Evolutionary conservation across 2,329 filamentous ascomycete genomes (phyloP).

Genomic region (Botrytis paeoniae): DNA sequence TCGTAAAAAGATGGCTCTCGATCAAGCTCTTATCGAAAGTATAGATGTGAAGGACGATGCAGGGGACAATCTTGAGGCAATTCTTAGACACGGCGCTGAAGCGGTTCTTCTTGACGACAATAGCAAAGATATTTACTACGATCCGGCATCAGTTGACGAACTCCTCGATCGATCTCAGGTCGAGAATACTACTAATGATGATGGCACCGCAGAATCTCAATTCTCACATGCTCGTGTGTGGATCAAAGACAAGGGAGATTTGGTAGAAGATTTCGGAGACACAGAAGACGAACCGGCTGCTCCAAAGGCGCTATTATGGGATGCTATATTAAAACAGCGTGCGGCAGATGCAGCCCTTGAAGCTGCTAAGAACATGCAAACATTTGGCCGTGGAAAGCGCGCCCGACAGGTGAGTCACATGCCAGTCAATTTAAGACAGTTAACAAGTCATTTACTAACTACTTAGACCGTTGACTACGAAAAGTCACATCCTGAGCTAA

Average conservation of each 20-base stretch:
- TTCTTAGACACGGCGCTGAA: conserved; percentile 82
- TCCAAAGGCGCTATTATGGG: conserved; percentile 75
- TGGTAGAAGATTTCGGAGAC: conserved; percentile 62
- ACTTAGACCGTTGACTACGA: conserved; percentile 27
- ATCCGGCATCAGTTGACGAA: conserved; percentile 77
- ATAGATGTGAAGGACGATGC: conserved; percentile 83
- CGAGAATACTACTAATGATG: conserved; percentile 66
- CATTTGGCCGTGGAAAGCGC: conserved; percentile 82
- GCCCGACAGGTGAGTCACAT: conserved; percentile 32
- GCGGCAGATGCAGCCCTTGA: conserved; percentile 75
- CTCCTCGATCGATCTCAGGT: conserved; percentile 83
- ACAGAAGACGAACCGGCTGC: conserved; percentile 50
- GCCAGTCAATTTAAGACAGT: conserved; percentile 1
- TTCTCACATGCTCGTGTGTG: conserved; percentile 91
- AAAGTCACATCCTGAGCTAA: conserved; percentile 21
- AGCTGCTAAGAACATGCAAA: conserved; percentile 64
- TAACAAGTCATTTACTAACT: not conserved
- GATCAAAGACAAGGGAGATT: conserved; percentile 72
- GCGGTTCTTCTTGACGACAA: conserved; percentile 79
- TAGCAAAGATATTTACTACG: conserved; percentile 74
- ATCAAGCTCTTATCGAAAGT: conserved; percentile 89
- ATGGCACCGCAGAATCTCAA: conserved; percentile 67
- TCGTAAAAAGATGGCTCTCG: conserved; percentile 91
- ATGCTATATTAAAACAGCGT: conserved; percentile 80
- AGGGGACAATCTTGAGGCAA: conserved; percentile 77